Evolutionary conservation across 2,329 filamentous ascomycete genomes (phyloP), one percentile per base, ranked within the genome.

Genomic region (Fusarium sp.): DNA sequence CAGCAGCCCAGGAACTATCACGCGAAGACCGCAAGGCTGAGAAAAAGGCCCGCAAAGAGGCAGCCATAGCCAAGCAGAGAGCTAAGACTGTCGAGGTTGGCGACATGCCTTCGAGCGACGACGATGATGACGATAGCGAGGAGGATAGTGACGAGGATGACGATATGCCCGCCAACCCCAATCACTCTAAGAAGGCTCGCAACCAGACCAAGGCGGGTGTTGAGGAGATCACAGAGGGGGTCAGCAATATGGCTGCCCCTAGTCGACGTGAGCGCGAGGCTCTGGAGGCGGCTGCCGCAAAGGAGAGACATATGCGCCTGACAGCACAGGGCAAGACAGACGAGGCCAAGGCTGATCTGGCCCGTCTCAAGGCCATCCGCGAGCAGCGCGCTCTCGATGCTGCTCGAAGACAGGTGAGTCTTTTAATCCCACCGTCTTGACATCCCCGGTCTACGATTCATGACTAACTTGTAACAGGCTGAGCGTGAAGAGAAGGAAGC

Each of bases 301-400:
- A 93, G 79, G 94, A 97, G 84, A 87, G 90, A 72, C 97, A 97
- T 77, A 88, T 93, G 84, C 97, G 96, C 82, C 80, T 97, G 74
- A 95, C 97, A 76, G 92, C 93, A 62, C 91, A 93, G 77, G 95
- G 95, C 76, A 98, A 98, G 89, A 98, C 96, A 46, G 96, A 99
- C 66, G 92, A 97, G 85, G 94, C 95, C 51, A 91, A 93, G 79
- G 90, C 92, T 5, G 96, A 99, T 81, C 77, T 98, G 73, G 95
- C 93, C 64, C 88, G 96, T 61, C 82, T 99, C 76, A 89, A 85
- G 79, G 78, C 95, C 64, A 93, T 99, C 72, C 89, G 90, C 51
- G 93, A 97, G 85, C 91, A 93, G 83, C 88, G 96, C 69, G 94
- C 92, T 75, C 90, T 90, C 18, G 95, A 97, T 76, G 89, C 92